phyloP scores from a whole-genome alignment of 495 filamentous ascomycete species.

The Xanthoparmelia taractica region DNA sequence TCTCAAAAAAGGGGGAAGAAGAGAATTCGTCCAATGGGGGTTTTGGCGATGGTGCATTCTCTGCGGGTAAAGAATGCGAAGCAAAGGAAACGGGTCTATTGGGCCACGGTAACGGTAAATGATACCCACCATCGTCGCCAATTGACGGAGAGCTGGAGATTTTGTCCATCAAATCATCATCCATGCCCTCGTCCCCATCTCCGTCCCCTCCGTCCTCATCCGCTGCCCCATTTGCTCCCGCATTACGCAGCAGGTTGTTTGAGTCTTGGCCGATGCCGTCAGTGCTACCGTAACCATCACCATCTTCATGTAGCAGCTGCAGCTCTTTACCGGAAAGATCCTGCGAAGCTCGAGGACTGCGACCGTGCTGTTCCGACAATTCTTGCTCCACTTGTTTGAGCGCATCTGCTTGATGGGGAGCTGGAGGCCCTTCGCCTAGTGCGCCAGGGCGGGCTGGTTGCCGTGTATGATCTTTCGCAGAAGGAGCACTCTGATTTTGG shows the following conservation, averaged over 20 bases:
- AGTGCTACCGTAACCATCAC: conserved; percentile 41
- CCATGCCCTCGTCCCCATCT: conserved; percentile 67
- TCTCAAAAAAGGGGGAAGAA: conserved; percentile 48
- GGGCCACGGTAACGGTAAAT: conserved; percentile 39
- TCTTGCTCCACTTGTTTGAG: conserved; percentile 74
- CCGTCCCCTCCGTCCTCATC: conserved; percentile 61
- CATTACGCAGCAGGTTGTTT: conserved; percentile 33
- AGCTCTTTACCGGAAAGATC: conserved; percentile 29
- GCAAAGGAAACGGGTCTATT: conserved; percentile 36
- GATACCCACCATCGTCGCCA: conserved; percentile 79
- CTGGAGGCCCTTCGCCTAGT: conserved; percentile 50
- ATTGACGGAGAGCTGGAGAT: conserved; percentile 98
- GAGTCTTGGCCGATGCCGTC: conserved; percentile 38
- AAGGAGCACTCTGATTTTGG: conserved; percentile 72
- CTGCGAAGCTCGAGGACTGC: conserved; percentile 41
- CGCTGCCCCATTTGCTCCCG: conserved; percentile 34
- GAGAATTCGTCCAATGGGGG: conserved; percentile 32
- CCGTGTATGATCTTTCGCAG: conserved; percentile 68
- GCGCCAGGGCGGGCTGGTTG: conserved; percentile 45
- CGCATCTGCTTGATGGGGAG: conserved; percentile 78
- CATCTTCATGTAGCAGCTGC: conserved; percentile 43
- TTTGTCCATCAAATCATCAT: conserved; percentile 92
- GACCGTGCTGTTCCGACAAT: conserved; percentile 54
- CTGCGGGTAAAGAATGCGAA: conserved; percentile 32
- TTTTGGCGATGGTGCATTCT: conserved; percentile 22